Percentiles rank a stretch among this genome's conserved stretches.
Conservation (phyloP, 352 stramenopile genomes). For the Phytophthora ramorum region DNA sequence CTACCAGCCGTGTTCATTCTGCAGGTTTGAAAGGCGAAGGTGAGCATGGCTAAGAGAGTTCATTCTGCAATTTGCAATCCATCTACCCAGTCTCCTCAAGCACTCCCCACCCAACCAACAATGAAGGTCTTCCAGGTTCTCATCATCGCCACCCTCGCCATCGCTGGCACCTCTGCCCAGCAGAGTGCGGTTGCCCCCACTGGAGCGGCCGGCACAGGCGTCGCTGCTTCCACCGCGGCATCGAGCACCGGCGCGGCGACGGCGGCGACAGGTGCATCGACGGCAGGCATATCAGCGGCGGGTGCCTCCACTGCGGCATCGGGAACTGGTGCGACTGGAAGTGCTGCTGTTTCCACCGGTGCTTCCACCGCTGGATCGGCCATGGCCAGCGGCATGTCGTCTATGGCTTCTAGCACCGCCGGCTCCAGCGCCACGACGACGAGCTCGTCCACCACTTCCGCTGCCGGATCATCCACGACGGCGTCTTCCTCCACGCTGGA, state of each 20-base stretch:
- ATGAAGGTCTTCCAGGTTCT: slow-evolving; percentile 34
- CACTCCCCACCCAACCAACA: slow-evolving; percentile 1
- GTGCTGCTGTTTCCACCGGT: slow-evolving; percentile 8
- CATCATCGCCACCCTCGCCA: slow-evolving; percentile 25
- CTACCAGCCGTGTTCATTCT: background rate
- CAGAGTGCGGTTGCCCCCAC: slow-evolving; percentile 16
- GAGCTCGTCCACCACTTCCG: slow-evolving; percentile 10
- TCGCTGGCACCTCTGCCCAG: slow-evolving; percentile 26
- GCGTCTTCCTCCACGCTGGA: slow-evolving; percentile 10
- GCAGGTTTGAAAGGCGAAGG: background rate
- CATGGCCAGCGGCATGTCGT: background rate
- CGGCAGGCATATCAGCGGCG: background rate
- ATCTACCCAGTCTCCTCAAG: slow-evolving; percentile 4
- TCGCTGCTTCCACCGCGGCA: background rate
- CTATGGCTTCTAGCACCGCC: background rate
- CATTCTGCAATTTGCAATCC: slow-evolving; percentile 14
- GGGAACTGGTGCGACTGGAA: slow-evolving; percentile 1
- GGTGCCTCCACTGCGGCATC: slow-evolving; percentile 8
- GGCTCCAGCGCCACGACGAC: slow-evolving; percentile 14
- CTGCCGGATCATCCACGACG: background rate
- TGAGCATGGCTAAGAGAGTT: background rate
- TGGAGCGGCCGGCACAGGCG: background rate
- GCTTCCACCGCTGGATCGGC: slow-evolving; percentile 3
- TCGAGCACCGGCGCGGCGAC: background rate
- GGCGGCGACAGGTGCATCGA: slow-evolving; percentile 1